These are phyloP conservation scores for Phytophthora tubulina DNA, from an alignment of 352 stramenopile genomes.

Conservation along the genomic window DNA sequence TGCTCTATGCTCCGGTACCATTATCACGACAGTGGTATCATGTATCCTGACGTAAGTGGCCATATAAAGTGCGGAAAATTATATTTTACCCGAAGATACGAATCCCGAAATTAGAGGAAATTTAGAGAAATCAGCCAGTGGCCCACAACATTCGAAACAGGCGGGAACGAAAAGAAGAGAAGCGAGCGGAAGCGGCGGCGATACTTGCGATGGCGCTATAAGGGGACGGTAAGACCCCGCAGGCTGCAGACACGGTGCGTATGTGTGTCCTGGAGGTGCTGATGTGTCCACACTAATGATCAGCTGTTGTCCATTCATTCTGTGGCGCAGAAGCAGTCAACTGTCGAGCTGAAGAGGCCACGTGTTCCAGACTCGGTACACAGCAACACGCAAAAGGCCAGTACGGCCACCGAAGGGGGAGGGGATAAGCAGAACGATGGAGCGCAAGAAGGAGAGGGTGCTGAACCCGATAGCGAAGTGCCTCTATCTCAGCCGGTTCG, in stretches of 20 bases:
- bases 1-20: conserved; percentile 19
- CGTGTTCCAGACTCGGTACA: too few species aligned
- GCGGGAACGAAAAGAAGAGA: neutral
- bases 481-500: too few species aligned
- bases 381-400: too few species aligned
- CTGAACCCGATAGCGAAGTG: too few species aligned
- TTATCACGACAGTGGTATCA: conserved; percentile 17
- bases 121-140: conserved; percentile 11
- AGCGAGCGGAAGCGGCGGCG: neutral
- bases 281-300: too few species aligned
- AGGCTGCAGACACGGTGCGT: neutral
- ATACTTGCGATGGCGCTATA: neutral
- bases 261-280: neutral
- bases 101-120: conserved; percentile 8
- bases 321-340: too few species aligned
- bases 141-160: neutral
- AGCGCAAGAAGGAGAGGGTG: too few species aligned
- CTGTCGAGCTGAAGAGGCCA: too few species aligned
- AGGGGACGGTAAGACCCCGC: neutral
- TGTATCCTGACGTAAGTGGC: conserved; percentile 6
- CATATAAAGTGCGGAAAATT: conserved; percentile 1
- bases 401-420: too few species aligned
- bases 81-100: neutral
- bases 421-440: too few species aligned
- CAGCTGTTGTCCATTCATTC: too few species aligned